Evolutionary conservation across 208 protist species (phyloP).

Genomic region (Baffinella frigidus): DNA sequence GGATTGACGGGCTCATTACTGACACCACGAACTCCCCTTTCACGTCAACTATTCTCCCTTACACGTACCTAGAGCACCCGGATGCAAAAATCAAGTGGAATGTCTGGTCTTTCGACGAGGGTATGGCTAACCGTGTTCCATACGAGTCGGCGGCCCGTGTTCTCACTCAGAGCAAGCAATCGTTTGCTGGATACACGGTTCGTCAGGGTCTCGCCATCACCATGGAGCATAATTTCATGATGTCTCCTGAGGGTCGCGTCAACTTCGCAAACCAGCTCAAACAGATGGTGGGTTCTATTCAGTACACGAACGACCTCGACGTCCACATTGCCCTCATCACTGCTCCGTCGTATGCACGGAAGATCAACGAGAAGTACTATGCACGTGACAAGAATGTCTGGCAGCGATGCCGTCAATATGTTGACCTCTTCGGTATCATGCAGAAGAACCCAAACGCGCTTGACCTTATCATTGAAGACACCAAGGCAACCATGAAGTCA

Average conservation of each 20-base stretch:
- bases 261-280: not conserved
- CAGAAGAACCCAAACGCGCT: constrained; percentile 11
- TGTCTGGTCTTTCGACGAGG: constrained; percentile 1
- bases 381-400: not conserved
- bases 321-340: not conserved
- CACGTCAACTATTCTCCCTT: not conserved
- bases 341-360: not conserved
- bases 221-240: constrained; percentile 39
- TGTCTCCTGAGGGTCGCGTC: not conserved
- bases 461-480: not conserved
- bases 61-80: not conserved
- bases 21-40: not conserved
- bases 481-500: not conserved
- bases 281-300: not conserved
- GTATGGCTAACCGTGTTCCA: not conserved
- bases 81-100: constrained; percentile 22
- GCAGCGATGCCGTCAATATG: not conserved
- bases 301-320: constrained; percentile 20
- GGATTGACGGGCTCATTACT: not conserved
- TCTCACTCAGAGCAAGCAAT: not conserved
- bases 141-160: not conserved
- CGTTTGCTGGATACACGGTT: not conserved
- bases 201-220: not conserved
- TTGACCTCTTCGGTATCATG: not conserved
- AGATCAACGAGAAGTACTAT: constrained; percentile 5